phyloP scores from a whole-genome alignment of 1,284 basidiomycete genomes.

The Tranzscheliella williamsii region DNA sequence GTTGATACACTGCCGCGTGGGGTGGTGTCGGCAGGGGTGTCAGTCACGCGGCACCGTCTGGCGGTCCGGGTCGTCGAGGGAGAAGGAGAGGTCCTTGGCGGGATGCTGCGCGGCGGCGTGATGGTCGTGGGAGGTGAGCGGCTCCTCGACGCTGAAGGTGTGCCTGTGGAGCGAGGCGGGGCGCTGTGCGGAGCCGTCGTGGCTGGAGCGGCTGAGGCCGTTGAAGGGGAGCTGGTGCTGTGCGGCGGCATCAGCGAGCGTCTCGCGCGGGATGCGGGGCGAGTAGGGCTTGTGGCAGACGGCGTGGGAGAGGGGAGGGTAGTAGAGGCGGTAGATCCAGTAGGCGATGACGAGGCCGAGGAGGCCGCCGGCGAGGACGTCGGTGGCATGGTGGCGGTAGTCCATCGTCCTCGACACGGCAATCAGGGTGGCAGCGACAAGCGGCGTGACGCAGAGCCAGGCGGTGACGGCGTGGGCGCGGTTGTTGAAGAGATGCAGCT shows the following conservation, averaged over 20 bases:
- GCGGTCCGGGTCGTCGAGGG: slow-evolving; percentile 24
- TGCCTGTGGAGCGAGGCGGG: no score
- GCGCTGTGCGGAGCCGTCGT: no score
- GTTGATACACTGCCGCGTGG: no score
- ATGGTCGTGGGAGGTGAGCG: neutral
- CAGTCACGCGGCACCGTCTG: slow-evolving; percentile 22
- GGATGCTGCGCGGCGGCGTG: no score
- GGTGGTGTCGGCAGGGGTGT: neutral
- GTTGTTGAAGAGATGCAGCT: slow-evolving; percentile 84
- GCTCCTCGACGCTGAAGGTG: no score
- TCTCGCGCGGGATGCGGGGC: slow-evolving; percentile 36
- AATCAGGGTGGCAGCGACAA: slow-evolving; percentile 78
- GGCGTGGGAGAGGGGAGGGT: slow-evolving; percentile 27
- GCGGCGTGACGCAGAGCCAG: slow-evolving; percentile 78
- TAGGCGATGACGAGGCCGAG: slow-evolving; percentile 76
- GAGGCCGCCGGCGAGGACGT: slow-evolving; percentile 78
- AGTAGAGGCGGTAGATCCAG: slow-evolving; percentile 52
- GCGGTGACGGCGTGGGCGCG: slow-evolving; percentile 81
- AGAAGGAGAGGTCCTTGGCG: slow-evolving; percentile 1
- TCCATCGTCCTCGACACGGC: slow-evolving; percentile 69
- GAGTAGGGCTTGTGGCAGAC: slow-evolving; percentile 45
- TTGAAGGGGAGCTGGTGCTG: no score
- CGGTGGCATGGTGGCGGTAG: slow-evolving; percentile 63
- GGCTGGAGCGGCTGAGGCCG: no score
- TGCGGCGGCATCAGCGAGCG: no score